Evolutionary conservation across 306 rosid species (phyloP).

Genomic region (Bauhinia variegata): DNA sequence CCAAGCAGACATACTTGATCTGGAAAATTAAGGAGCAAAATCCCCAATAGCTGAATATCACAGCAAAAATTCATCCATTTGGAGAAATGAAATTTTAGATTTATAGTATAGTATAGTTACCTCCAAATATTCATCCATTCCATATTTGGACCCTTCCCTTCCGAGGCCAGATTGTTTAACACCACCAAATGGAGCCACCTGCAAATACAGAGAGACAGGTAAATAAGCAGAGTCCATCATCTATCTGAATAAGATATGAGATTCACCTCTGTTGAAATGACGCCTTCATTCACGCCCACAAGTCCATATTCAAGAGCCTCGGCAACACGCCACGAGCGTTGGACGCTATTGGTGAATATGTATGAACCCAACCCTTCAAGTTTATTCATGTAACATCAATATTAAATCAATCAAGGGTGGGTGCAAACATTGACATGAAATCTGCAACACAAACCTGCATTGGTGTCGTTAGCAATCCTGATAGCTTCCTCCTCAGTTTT

Average conservation of each 20-base stretch:
- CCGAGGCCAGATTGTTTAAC: constrained; percentile 95
- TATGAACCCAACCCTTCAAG: constrained; percentile 89
- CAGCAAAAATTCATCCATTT: neutral
- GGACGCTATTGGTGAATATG: constrained; percentile 79
- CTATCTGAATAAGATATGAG: constrained; percentile 30
- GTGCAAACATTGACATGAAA: constrained; percentile 6
- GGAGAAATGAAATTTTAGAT: neutral
- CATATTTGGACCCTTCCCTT: constrained; percentile 98
- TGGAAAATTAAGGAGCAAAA: constrained; percentile 38
- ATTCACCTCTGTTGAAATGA: constrained; percentile 89
- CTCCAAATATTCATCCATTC: constrained; percentile 95
- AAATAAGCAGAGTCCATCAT: constrained; percentile 17
- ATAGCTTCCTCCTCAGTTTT: constrained; percentile 94
- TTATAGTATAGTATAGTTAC: constrained; percentile 57
- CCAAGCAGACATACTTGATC: constrained; percentile 89
- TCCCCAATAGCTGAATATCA: neutral
- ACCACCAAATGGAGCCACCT: constrained; percentile 99
- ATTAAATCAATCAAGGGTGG: constrained; percentile 14
- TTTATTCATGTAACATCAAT: constrained; percentile 19
- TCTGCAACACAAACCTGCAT: constrained; percentile 65
- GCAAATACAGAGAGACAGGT: constrained; percentile 36
- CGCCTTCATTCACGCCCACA: constrained; percentile 93
- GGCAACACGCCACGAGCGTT: constrained; percentile 93
- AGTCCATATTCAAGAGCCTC: constrained; percentile 97
- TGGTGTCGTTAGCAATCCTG: constrained; percentile 77